Conservation (phyloP, 352 stramenopile genomes). For the Globisporangium cystogenes region DNA sequence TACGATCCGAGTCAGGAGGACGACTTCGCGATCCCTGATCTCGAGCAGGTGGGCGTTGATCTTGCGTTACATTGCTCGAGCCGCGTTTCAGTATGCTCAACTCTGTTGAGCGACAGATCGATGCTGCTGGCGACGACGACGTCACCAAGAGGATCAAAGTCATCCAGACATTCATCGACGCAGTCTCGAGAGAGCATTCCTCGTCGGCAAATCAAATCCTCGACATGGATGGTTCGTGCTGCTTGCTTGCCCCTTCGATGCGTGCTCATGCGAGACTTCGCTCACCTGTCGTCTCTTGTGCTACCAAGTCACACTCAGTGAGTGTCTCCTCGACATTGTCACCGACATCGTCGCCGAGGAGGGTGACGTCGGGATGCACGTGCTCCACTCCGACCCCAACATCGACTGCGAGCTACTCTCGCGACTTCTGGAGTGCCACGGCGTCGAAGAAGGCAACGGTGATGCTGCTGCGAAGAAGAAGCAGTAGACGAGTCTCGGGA, state of each 20-base stretch:
- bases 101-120: background rate
- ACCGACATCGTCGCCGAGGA: constrained; percentile 18
- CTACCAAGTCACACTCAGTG: constrained; percentile 9
- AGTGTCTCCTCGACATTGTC: constrained; percentile 16
- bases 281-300: background rate
- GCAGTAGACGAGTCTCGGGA: background rate
- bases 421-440: constrained; percentile 8
- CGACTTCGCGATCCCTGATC: background rate
- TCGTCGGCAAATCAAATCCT: constrained; percentile 5
- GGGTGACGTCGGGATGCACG: constrained; percentile 10
- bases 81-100: background rate
- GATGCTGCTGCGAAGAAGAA: constrained; percentile 1
- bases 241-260: background rate
- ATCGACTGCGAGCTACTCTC: constrained; percentile 10
- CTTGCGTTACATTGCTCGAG: no score
- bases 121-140: constrained; percentile 3
- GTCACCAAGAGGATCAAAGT: constrained; percentile 9
- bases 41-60: constrained; percentile 10
- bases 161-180: constrained; percentile 12
- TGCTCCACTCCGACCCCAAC: constrained; percentile 5
- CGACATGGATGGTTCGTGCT: constrained; percentile 9
- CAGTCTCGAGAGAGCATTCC: constrained; percentile 2
- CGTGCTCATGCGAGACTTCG: background rate
- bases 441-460: background rate
- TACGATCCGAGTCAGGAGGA: constrained; percentile 10